Percentiles rank a stretch among this genome's conserved stretches.
Evolutionary conservation across 495 filamentous ascomycete species (phyloP).

Genomic region (Penicillium steckii): DNA sequence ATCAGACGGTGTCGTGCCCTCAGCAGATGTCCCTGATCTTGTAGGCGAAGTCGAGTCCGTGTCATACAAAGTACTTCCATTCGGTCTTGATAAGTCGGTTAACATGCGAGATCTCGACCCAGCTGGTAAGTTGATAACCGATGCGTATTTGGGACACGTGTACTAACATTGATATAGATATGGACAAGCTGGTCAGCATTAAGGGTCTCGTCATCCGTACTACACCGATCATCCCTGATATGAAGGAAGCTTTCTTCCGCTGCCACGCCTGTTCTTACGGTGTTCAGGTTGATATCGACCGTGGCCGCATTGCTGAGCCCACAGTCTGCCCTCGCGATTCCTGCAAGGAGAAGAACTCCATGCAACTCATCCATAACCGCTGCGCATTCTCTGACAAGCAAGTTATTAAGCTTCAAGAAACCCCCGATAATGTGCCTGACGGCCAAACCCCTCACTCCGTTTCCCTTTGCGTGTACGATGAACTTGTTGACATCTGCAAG

Average conservation of each 20-base stretch:
- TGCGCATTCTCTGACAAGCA: conserved; percentile 96
- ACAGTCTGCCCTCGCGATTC: conserved; percentile 83
- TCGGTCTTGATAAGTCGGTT: conserved; percentile 79
- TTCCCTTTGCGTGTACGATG: conserved; percentile 93
- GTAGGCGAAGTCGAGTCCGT: conserved; percentile 66
- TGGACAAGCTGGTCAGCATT: conserved; percentile 94
- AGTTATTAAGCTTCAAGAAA: conserved; percentile 98
- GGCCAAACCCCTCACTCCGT: conserved; percentile 98
- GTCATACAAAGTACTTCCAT: conserved; percentile 83
- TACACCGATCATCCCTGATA: conserved; percentile 95
- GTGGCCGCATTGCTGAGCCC: conserved; percentile 93
- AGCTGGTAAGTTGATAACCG: conserved; percentile 49
- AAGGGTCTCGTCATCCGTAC: conserved; percentile 96
- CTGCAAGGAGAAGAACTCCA: conserved; percentile 85
- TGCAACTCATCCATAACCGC: conserved; percentile 98
- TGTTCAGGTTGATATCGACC: conserved; percentile 85
- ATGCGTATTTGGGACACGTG: not conserved
- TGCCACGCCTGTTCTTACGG: conserved; percentile 91
- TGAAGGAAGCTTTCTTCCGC: conserved; percentile 96
- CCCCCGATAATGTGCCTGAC: conserved; percentile 88
- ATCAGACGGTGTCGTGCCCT: conserved; percentile 72
- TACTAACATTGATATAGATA: conserved; percentile 53
- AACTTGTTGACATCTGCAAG: conserved; percentile 95
- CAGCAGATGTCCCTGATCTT: conserved; percentile 70
- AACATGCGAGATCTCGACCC: conserved; percentile 97